A percentile compares a stretch with the other conserved stretches of the same genome.
These are phyloP conservation scores for Stagonosporopsis chrysanthemi DNA, from an alignment of 2,329 filamentous ascomycete species.

Conservation along the genomic window DNA sequence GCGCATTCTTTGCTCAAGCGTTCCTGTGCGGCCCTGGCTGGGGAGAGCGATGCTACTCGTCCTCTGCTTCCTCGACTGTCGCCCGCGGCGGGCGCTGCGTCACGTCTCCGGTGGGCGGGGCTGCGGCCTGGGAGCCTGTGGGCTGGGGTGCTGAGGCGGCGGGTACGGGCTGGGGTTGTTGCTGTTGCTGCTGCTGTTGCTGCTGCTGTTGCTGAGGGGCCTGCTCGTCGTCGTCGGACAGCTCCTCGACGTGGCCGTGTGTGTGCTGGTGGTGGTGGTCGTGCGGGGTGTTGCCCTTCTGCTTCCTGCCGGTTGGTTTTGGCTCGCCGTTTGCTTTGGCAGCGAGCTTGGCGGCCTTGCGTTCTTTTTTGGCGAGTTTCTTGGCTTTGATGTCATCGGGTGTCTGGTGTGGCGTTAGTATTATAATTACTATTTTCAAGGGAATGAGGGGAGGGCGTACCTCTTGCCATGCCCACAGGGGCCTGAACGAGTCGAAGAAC, in stretches of 20 bases:
- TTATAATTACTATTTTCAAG: too few relatives aligned
- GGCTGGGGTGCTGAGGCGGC: slow-evolving; percentile 38
- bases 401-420: slow-evolving; percentile 32
- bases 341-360: slow-evolving; percentile 44
- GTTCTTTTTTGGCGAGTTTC: slow-evolving; percentile 52
- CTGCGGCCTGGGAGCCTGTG: slow-evolving; percentile 37
- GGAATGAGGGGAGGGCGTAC: slow-evolving; percentile 54
- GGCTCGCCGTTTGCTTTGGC: slow-evolving; percentile 41
- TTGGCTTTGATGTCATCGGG: slow-evolving; percentile 55
- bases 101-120: slow-evolving; percentile 23
- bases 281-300: slow-evolving; percentile 45
- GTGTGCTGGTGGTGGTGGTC: slow-evolving; percentile 19
- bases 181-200: neutral
- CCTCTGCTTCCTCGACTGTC: slow-evolving; percentile 49
- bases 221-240: neutral
- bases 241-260: neutral
- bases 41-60: slow-evolving; percentile 33
- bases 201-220: neutral
- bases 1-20: too few relatives aligned
- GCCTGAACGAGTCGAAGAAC: slow-evolving; percentile 96
- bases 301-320: slow-evolving; percentile 35
- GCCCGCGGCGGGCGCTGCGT: slow-evolving; percentile 43
- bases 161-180: slow-evolving; percentile 15
- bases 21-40: too few relatives aligned
- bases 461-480: slow-evolving; percentile 98